Conservation (phyloP, 164 flowering plant species). For the Dillenia turbinata region DNA sequence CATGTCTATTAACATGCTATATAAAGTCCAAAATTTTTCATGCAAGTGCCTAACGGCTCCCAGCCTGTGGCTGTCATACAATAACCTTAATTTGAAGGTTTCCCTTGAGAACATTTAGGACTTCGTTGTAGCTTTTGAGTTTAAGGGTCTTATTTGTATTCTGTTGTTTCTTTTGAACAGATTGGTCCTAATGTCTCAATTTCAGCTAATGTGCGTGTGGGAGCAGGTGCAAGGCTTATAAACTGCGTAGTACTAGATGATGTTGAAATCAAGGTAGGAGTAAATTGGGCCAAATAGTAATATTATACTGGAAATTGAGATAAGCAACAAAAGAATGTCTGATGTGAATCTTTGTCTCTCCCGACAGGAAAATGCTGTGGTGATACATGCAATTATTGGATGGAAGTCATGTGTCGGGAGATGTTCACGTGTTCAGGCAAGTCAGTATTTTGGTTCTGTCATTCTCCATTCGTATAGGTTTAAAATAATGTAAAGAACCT, state of each 20-base stretch:
- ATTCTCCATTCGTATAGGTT: neutral
- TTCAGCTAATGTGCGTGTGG: constrained; percentile 94
- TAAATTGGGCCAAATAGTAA: too few species aligned
- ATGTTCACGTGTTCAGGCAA: constrained; percentile 99
- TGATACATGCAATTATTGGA: constrained; percentile 83
- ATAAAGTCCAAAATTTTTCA: too few species aligned
- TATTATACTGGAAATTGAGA: neutral
- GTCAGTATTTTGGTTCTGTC: constrained; percentile 3
- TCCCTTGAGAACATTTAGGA: too few species aligned
- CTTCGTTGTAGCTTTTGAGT: neutral
- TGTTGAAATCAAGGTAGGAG: constrained; percentile 82
- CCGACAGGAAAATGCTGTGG: constrained; percentile 90
- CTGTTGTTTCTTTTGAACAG: constrained; percentile 30
- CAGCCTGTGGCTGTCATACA: too few species aligned
- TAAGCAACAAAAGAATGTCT: constrained; percentile 1
- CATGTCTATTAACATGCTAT: too few species aligned
- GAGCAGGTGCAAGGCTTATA: constrained; percentile 88
- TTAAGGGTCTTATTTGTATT: neutral
- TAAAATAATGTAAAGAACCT: too few species aligned
- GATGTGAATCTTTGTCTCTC: neutral
- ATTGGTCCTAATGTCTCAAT: constrained; percentile 97
- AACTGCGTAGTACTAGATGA: constrained; percentile 91
- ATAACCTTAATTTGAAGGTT: too few species aligned
- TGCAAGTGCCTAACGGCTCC: too few species aligned
- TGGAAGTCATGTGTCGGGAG: constrained; percentile 94